Evolutionary conservation across 495 filamentous ascomycete genomes (phyloP), one percentile per base, ranked within the genome.

Genomic region (Aspergillus steynii): DNA sequence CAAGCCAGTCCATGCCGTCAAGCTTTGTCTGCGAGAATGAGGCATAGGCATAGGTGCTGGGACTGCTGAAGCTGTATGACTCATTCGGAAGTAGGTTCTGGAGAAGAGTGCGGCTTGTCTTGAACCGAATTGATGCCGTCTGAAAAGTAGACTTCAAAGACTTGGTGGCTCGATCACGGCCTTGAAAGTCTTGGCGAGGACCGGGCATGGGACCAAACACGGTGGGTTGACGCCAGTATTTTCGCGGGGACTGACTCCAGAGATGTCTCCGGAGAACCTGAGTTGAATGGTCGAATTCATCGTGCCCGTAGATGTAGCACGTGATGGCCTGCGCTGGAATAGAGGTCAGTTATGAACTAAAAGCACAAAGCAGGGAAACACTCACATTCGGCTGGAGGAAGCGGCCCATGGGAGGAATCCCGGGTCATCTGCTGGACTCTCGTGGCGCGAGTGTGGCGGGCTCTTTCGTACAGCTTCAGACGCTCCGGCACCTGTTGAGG

Each of bases 301-400:
- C 84, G 62, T 87, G 82, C 32, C 81, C 80, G 62, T 84, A 85
- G 60, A 84, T 85, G 60, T 86, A 85, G 29, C 67, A 65, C n/a
- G 77, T 76, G 65, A 81, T 85, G 5, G 63, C 62, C 52, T 71
- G 70, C 64, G 84, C 83, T 83, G 61, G n/a, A 46, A 47, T 58
- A 7, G 54, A 3, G 12, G 29, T 10, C 12, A 25, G 15, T 25
- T 4, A 48, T 28, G 12, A 31, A 9, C 49, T 47, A 32, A 29
- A 53, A 34, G 12, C 3, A 34, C 4, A 9, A 26, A 14, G 50
- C n/a, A 26, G 50, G 28, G 32, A 27, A 12, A 29, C 10, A 60
- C 64, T 52, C 63, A 73, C 73, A 55, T 60, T 60, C 49, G 2
- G 62, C 49, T 26, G 58, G 50, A 6, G 66, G 42, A 20, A 69